These are phyloP conservation scores for Ganoderma multipileum DNA, from an alignment of 1,284 basidiomycete genomes.

Conservation along the genomic window DNA sequence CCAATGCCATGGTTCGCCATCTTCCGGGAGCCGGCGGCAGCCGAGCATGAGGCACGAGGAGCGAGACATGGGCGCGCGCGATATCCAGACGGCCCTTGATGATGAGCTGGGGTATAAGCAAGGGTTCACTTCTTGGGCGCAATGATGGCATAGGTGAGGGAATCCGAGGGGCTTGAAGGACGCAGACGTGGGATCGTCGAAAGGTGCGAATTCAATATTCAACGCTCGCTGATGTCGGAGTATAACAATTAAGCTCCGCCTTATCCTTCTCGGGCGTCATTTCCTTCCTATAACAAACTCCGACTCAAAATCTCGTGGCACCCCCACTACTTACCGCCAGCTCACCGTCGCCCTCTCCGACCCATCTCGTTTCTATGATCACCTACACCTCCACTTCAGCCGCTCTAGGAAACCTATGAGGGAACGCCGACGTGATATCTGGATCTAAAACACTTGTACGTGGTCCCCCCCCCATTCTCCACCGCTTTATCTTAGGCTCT, in stretches of 20 bases:
- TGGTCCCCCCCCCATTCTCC: background rate
- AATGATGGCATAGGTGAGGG: too few species aligned
- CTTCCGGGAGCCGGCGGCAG: background rate
- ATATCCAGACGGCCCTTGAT: background rate
- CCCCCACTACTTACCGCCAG: too few species aligned
- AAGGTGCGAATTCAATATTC: too few species aligned
- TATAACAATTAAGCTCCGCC: too few species aligned
- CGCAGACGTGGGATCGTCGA: too few species aligned
- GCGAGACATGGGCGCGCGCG: background rate
- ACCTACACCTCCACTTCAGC: background rate
- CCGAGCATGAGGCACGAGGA: background rate
- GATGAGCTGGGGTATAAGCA: background rate
- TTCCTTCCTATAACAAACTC: too few species aligned
- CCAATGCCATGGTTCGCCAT: background rate
- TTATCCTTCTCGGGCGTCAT: too few species aligned
- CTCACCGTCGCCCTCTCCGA: too few species aligned
- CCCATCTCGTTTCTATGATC: too few species aligned
- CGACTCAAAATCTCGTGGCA: too few species aligned
- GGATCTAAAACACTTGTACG: background rate
- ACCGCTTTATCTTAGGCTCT: background rate
- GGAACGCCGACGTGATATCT: background rate
- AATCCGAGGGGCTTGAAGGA: too few species aligned
- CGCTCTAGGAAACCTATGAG: background rate
- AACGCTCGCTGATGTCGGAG: too few species aligned
- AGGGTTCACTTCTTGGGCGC: background rate